Percentiles rank a stretch among this genome's conserved stretches.
Conservation (phyloP, 768 basidiomycete species). For the Kwoniella heveanensis region DNA sequence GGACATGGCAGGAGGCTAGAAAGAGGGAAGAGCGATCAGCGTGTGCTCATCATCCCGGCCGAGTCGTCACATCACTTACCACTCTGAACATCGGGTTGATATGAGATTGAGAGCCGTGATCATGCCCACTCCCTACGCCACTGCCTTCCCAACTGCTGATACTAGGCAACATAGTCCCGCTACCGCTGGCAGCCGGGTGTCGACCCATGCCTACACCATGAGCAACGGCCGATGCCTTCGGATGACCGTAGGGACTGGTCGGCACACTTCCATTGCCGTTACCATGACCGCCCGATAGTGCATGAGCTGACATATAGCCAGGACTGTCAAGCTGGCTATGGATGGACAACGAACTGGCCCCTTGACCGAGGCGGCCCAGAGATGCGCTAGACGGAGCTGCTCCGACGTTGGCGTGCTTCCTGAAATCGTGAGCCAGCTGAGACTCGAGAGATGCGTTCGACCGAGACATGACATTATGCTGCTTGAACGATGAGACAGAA, state of each 20-base stretch:
- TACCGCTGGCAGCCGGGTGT: constrained; percentile 13
- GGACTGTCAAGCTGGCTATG: constrained; percentile 19
- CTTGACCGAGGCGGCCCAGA: constrained; percentile 36
- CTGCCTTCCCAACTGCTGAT: constrained; percentile 42
- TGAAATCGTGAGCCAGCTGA: constrained; percentile 55
- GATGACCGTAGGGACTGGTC: constrained; percentile 55
- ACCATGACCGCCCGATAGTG: constrained; percentile 3
- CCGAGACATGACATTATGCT: constrained; percentile 35
- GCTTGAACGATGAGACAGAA: constrained; percentile 40
- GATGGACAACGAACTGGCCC: constrained; percentile 26
- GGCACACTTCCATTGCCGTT: constrained; percentile 43
- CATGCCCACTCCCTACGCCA: constrained; percentile 1
- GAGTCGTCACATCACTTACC: too few relatives aligned
- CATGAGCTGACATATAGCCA: background rate
- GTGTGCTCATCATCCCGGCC: too few relatives aligned
- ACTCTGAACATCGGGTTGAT: constrained; percentile 55
- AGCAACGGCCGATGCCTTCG: constrained; percentile 47
- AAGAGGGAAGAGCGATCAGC: too few relatives aligned
- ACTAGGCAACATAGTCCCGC: constrained; percentile 35
- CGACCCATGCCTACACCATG: constrained; percentile 47
- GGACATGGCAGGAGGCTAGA: constrained; percentile 33
- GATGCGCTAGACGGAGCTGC: constrained; percentile 30
- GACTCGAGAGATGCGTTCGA: constrained; percentile 53
- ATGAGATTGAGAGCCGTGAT: constrained; percentile 8
- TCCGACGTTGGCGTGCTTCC: constrained; percentile 46